Base-by-base conservation (phyloP, 371 early-diverging fungal species). In the Chytridium lagenaria region DNA sequence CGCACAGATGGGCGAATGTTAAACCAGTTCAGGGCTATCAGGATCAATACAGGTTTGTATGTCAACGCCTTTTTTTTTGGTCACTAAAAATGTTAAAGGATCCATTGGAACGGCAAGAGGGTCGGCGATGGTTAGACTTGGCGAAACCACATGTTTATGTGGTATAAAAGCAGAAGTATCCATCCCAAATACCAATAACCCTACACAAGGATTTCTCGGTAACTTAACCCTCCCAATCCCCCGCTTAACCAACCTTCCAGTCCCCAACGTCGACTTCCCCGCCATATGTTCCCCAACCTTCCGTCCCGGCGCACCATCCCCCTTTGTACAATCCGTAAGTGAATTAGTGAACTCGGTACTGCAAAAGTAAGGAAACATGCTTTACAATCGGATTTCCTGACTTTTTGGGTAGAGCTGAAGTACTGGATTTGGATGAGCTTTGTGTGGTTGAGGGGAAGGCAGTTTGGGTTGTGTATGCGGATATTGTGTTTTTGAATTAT, bases 101-200 rank as follows among this genome's bases (percentile, higher is more conserved):
- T 85, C 91, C n/a, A 90, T 98, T 50, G 79, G 88, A 51, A 93
- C 94, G 2, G 92, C 95, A 10, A 85, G 92, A 71, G 95, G 95
- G 0, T 95, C 95, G 19, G 91, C 94, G 22, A 91, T 94, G 82
- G 93, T 95, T 26, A 88, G 92, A 49, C 77, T 95, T 3, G 98
- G 98, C 38, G 89, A 93, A 55, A 96, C 97, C 1, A 92, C 93
- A 2, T 93, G 94, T 26, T 87, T 96, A 1, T 95, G 96, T 77
- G 98, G 94, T 50, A 90, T 98, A 65, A 96, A 96, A 77, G 97
- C 94, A n/a, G 96, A 97, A 81, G 94, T 97, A 0, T 87, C 94
- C 55, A 92, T 91, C 72, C 97, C 98, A 23, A 86, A 82, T 40
- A 77, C 92, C 12, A 49, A 68, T 3, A 15, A 86, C 83, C 71